Percentiles rank a stretch among this genome's conserved stretches.
These are phyloP conservation scores for Naganishia cerealis DNA, from an alignment of 1,284 basidiomycete genomes.

Conservation along the genomic window DNA sequence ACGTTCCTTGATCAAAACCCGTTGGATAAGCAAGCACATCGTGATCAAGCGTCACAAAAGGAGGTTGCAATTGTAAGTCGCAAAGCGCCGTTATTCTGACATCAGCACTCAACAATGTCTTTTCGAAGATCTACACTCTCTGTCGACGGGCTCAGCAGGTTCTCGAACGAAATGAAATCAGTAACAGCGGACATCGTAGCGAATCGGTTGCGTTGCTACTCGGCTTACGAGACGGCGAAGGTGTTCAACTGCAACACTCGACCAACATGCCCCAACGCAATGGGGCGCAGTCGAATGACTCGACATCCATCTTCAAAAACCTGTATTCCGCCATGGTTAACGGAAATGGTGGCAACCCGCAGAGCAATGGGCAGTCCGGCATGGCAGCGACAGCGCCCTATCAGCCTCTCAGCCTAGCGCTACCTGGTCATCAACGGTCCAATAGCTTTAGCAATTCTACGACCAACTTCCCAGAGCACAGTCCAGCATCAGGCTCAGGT, in stretches of 20 bases:
- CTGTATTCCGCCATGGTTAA: constrained; percentile 26
- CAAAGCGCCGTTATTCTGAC: neutral
- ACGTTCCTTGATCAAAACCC: constrained; percentile 53
- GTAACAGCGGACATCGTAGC: constrained; percentile 43
- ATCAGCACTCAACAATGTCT: neutral
- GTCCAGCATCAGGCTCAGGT: constrained; percentile 26
- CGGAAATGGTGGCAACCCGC: constrained; percentile 3
- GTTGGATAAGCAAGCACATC: constrained; percentile 43
- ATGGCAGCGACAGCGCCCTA: constrained; percentile 27
- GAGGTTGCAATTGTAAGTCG: constrained; percentile 51
- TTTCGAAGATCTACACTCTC: constrained; percentile 49
- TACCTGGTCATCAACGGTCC: constrained; percentile 12
- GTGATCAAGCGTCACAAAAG: constrained; percentile 53
- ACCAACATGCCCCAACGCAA: neutral
- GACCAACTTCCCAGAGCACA: constrained; percentile 10
- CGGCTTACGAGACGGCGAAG: constrained; percentile 44
- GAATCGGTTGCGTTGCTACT: constrained; percentile 50
- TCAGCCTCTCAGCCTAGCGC: constrained; percentile 30
- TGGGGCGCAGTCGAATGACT: constrained; percentile 11
- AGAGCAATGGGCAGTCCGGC: constrained; percentile 3
- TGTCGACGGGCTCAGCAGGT: constrained; percentile 51
- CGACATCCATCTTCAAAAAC: constrained; percentile 28
- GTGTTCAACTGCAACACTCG: neutral
- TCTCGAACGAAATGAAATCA: constrained; percentile 48
- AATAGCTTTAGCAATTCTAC: constrained; percentile 22